A percentile compares a stretch with the other conserved stretches of the same genome.
These are phyloP conservation scores for Blastobotrys mokoenaii DNA, from an alignment of 805 yeast genomes.

Conservation along the genomic window DNA sequence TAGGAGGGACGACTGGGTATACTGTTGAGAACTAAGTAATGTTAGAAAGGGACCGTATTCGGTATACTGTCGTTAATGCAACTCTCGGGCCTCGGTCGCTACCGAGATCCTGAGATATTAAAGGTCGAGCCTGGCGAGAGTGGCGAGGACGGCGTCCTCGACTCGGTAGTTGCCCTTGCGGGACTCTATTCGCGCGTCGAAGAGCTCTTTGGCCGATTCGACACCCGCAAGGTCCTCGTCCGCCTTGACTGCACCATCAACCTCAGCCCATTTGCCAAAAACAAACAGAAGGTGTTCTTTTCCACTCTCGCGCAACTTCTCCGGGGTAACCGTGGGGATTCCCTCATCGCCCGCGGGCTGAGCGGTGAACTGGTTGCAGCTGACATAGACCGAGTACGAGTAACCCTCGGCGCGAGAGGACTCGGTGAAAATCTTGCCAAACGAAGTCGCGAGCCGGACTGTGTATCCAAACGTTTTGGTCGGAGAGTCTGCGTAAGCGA, in stretches of 20 bases:
- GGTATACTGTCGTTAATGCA: too few species aligned
- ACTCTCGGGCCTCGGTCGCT: too few species aligned
- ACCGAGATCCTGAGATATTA: too few species aligned
- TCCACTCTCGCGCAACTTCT: constrained; percentile 20
- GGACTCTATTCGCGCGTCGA: constrained; percentile 50
- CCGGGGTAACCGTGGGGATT: constrained; percentile 10
- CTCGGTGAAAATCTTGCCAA: constrained; percentile 64
- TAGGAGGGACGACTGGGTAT: too few species aligned
- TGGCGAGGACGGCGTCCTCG: constrained; percentile 62
- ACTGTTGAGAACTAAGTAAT: too few species aligned
- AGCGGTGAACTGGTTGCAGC: constrained; percentile 52
- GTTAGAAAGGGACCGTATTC: too few species aligned
- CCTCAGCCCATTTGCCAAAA: constrained; percentile 55
- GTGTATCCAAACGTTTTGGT: constrained; percentile 46
- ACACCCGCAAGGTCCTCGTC: constrained; percentile 49
- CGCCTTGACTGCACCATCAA: constrained; percentile 42
- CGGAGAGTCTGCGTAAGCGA: constrained; percentile 43
- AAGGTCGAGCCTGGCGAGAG: constrained; percentile 6
- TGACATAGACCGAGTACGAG: constrained; percentile 53
- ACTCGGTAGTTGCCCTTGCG: constrained; percentile 51
- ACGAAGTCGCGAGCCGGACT: constrained; percentile 56
- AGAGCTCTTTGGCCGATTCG: constrained; percentile 49
- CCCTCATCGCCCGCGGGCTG: constrained; percentile 13
- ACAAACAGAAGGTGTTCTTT: constrained; percentile 41
- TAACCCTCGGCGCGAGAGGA: constrained; percentile 61